Conservation (phyloP, 129 eudicot species). For the Centrapalus pauciflorus region DNA sequence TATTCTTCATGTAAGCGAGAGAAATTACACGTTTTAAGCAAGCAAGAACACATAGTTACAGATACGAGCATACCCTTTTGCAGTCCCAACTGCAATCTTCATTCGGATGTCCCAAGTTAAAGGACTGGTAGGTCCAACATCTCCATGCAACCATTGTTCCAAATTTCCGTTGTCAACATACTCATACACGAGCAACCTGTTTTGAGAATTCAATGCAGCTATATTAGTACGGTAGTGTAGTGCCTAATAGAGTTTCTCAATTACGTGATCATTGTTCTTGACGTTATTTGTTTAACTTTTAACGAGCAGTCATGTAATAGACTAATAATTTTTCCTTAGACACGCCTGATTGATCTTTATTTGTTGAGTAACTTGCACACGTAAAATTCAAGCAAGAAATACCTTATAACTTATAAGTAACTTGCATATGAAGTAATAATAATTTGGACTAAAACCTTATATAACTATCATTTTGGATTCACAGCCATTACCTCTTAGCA, state of each 20-base stretch:
- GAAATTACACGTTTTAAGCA: neutral
- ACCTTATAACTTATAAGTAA: too few species aligned
- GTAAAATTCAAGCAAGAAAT: too few species aligned
- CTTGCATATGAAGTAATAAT: too few species aligned
- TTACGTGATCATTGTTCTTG: neutral
- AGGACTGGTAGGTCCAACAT: slow-evolving; percentile 81
- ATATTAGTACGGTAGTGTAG: neutral
- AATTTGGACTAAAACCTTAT: neutral
- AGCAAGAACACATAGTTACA: neutral
- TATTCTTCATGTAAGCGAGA: neutral
- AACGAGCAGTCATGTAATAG: neutral
- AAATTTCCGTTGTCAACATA: slow-evolving; percentile 90
- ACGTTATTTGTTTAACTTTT: neutral
- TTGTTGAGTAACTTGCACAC: neutral
- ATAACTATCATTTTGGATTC: neutral
- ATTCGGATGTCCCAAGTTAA: slow-evolving; percentile 78
- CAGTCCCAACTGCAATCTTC: slow-evolving; percentile 77
- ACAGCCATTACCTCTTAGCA: slow-evolving; percentile 51
- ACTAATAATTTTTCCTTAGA: neutral
- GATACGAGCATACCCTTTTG: slow-evolving; percentile 53
- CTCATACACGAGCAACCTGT: slow-evolving; percentile 93
- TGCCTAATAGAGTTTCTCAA: neutral
- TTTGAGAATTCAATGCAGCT: neutral
- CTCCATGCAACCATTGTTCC: slow-evolving; percentile 98
- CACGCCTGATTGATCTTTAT: neutral